Evolutionary conservation across 345 rosid species (phyloP), one percentile per base, ranked within the genome.

Genomic region (Linum trigynum): DNA sequence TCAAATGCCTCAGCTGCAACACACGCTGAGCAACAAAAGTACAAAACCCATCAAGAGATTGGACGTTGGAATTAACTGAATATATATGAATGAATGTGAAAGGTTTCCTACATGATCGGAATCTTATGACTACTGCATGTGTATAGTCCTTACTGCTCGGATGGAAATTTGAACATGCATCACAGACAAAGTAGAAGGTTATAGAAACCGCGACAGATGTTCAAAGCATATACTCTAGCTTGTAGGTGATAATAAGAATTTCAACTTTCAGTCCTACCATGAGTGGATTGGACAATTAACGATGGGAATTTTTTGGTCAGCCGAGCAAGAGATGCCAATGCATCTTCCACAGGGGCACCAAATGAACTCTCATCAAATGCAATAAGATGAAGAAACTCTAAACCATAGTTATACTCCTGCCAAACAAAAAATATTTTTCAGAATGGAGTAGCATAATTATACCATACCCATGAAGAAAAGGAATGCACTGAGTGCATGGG

Each of bases 391-490:
- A 92, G 76, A 79, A 83, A 87, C 81, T 92, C 98, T 72, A 82
- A 67, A 0, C 98, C 96, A 57, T 76, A 84, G 82, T 84, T 87
- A 74, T 85, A 92, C 68, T 87, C 98, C 96, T 92, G 80, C 66
- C 36, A 78, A 41, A 40, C 23, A 67, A 17, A 53, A 72, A 67
- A 23, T 9, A 71, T 57, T 56, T 67, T 57, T 64, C 71, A 65
- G 69, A 40, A 69, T 5, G 60, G 61, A 42, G 23, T 35, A 42
- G 58, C 39, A 48, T 38, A 51, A 61, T 37, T 11, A 38, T 57
- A 57, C 41, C 45, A n/a, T 36, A 69, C 36, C 36, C 8, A 63
- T 62, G 12, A 62, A n/a, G 42, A 40, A 23, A 23, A 23, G 32
- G 32, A 23, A 23, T 23, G 32, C 32, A 23, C 32, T 1, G 32